These are phyloP conservation scores for Luzula sylvatica DNA, from an alignment of 176 grass and related monocot species.

Conservation along the genomic window DNA sequence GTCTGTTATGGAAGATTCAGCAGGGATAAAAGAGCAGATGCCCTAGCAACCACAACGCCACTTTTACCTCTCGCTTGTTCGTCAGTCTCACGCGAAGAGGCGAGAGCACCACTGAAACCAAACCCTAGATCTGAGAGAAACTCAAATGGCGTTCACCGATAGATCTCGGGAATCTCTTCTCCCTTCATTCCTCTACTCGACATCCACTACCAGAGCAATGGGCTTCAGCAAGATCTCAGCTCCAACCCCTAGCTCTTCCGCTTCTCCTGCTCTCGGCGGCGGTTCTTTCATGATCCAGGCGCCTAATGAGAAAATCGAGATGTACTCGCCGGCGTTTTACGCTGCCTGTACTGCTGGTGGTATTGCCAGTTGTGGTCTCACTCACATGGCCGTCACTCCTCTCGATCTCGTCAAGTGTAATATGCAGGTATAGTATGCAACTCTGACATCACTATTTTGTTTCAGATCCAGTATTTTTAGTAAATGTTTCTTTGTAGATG, in stretches of 20 bases:
- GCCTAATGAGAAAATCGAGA: conserved; percentile 61
- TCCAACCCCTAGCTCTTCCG: neutral
- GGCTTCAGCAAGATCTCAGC: conserved; percentile 23
- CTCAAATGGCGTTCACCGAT: conserved; percentile 61
- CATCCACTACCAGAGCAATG: conserved; percentile 32
- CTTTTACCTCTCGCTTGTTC: neutral
- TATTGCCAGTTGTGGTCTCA: conserved; percentile 90
- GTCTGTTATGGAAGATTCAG: neutral
- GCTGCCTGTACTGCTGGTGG: conserved; percentile 80
- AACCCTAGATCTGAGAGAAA: conserved; percentile 5
- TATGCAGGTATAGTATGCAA: conserved; percentile 59
- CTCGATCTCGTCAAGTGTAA: conserved; percentile 98
- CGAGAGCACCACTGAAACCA: neutral
- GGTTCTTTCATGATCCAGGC: conserved; percentile 54
- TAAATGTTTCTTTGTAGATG: neutral
- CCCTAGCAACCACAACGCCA: neutral
- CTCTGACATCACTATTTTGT: neutral
- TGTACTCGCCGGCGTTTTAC: conserved; percentile 85
- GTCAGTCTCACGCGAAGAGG: conserved; percentile 15
- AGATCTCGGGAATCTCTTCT: conserved; percentile 64
- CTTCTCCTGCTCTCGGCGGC: neutral
- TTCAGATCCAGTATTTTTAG: neutral
- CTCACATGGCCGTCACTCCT: conserved; percentile 91
- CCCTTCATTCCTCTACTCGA: conserved; percentile 66
- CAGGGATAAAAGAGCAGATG: conserved; percentile 8